phyloP scores from a whole-genome alignment of 768 basidiomycete species.

The Pleurotus tuoliensis region DNA sequence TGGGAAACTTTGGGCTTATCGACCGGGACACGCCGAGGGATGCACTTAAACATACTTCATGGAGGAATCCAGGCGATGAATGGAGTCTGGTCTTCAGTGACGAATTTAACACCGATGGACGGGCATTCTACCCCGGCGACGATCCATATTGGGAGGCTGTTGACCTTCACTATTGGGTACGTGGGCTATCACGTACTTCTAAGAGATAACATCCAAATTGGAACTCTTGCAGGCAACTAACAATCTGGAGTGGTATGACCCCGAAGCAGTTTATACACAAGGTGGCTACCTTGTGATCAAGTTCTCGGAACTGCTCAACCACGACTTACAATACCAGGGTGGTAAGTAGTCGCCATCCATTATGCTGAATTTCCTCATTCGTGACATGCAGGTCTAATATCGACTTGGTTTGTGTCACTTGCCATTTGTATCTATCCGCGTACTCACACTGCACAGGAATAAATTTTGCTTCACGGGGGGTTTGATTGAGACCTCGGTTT shows the following conservation, averaged over 20 bases:
- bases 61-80: conserved; percentile 51
- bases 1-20: conserved; percentile 57
- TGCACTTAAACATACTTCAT: conserved; percentile 49
- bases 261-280: conserved; percentile 64
- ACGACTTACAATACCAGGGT: conserved; percentile 69
- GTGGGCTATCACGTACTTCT: background rate
- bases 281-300: conserved; percentile 73
- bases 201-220: background rate
- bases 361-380: conserved; percentile 22
- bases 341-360: conserved; percentile 30
- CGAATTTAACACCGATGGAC: conserved; percentile 74
- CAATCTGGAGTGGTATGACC: conserved; percentile 88
- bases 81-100: conserved; percentile 72
- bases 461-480: conserved; percentile 91
- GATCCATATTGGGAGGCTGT: conserved; percentile 85
- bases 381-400: conserved; percentile 39
- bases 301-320: conserved; percentile 52
- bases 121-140: conserved; percentile 78
- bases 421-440: conserved; percentile 27
- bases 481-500: conserved; percentile 60
- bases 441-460: conserved; percentile 44
- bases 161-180: conserved; percentile 76
- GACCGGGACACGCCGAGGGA: conserved; percentile 57
- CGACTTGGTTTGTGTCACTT: conserved; percentile 33
- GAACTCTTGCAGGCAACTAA: conserved; percentile 47